Evolutionary conservation across 2,329 filamentous ascomycete genomes (phyloP).

Genomic region (Lasiodiplodia gonubiensis): DNA sequence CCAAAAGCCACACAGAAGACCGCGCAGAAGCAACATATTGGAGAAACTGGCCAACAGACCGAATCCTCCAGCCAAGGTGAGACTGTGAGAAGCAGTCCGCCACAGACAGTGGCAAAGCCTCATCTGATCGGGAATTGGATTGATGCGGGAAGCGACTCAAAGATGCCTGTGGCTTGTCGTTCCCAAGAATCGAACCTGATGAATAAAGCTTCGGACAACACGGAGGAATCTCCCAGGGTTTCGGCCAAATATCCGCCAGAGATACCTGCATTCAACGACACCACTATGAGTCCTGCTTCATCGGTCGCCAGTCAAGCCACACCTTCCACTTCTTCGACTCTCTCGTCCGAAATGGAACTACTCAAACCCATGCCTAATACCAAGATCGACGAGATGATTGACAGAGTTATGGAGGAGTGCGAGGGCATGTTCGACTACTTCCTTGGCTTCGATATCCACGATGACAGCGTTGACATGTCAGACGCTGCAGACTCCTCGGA

Average conservation of each 20-base stretch:
- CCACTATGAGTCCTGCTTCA: not conserved
- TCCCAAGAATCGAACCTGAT: not conserved
- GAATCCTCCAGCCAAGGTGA: not conserved
- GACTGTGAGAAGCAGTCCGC: not conserved
- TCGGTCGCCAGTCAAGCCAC: not conserved
- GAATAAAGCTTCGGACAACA: not conserved
- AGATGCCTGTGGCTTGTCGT: not conserved
- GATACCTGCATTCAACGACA: not conserved
- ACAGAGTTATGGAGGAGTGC: not conserved
- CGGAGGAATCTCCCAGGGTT: not conserved
- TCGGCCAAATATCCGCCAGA: not conserved
- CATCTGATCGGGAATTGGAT: not conserved
- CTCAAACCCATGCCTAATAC: not conserved
- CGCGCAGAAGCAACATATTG: not conserved
- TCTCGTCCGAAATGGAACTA: not conserved
- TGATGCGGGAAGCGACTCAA: not conserved
- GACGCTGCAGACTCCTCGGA: not conserved
- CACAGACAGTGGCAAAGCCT: not conserved
- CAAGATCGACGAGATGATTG: not conserved
- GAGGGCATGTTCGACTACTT: slow-evolving; percentile 3
- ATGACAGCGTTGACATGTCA: not conserved
- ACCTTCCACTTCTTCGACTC: not conserved
- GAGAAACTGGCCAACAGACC: not conserved
- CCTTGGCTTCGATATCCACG: not conserved
- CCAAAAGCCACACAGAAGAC: not conserved